These are phyloP conservation scores for Cadophora sp. DNA, from an alignment of 2,329 filamentous ascomycete genomes.

Conservation along the genomic window DNA sequence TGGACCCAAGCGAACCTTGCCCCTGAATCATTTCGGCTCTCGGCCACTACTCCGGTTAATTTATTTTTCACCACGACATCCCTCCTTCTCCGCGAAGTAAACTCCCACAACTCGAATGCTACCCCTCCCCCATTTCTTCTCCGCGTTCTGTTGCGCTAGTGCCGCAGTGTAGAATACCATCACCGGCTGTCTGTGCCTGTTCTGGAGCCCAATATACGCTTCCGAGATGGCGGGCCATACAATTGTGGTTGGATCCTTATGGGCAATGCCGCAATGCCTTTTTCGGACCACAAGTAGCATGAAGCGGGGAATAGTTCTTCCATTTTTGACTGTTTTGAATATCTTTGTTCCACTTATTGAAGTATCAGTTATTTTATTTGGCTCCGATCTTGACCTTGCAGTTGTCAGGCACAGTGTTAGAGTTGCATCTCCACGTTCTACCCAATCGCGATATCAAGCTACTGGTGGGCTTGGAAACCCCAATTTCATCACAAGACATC, in stretches of 20 bases:
- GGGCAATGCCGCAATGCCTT: not conserved
- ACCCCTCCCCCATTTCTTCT: slow-evolving; percentile 15
- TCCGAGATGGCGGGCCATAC: slow-evolving; percentile 18
- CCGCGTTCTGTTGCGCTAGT: slow-evolving; percentile 4
- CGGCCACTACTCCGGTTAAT: slow-evolving; percentile 9
- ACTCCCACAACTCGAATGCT: slow-evolving; percentile 9
- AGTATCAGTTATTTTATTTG: not conserved
- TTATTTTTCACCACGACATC: slow-evolving; percentile 15
- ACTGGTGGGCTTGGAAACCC: not conserved
- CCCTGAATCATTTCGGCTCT: slow-evolving; percentile 19
- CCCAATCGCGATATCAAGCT: not conserved
- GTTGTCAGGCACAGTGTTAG: not conserved
- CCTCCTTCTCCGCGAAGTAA: slow-evolving; percentile 2
- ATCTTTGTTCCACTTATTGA: not conserved
- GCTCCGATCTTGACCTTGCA: not conserved
- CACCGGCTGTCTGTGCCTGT: slow-evolving; percentile 10
- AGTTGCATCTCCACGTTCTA: not conserved
- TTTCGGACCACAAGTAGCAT: not conserved
- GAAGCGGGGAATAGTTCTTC: not conserved
- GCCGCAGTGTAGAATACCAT: not conserved
- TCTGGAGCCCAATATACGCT: not conserved
- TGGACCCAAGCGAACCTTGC: slow-evolving; percentile 14
- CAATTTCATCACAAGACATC: slow-evolving; percentile 21
- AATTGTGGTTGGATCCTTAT: slow-evolving; percentile 3
- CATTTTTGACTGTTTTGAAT: not conserved